Base-by-base conservation (phyloP, 768 basidiomycete genomes). In the Mycena indigotica region DNA sequence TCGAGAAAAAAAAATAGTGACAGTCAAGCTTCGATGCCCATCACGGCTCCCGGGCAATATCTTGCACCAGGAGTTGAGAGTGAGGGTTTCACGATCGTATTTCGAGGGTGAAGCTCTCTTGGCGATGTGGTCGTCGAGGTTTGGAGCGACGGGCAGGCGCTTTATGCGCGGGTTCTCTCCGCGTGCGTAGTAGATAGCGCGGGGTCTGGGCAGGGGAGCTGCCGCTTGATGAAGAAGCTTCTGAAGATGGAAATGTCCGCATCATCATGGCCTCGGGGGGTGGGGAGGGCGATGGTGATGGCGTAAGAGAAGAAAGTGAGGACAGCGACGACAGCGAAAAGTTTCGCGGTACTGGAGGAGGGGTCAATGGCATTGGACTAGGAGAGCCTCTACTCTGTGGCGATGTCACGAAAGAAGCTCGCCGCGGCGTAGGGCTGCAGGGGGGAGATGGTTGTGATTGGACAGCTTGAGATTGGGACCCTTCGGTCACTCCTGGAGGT, bases 71-170 rank as follows among this genome's bases (percentile, higher is more conserved):
- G 32, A 35, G n/a, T n/a, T 17, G 32, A 35, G 10, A 17, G 32
- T 8, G 32, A 35, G 32, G 32, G 17, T 8, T 35, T 56, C 50
- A 66, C 62, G 25, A 65, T 57, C 46, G 46, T 24, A 48, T 48
- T 48, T 24, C 46, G 46, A 48, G 24, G 24, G 46, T 13, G n/a
- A 24, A 28, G 23, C 46, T 48, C 25, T 24, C 46, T 26, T 48
- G 46, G 19, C 46, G 46, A 28, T 12, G 21, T 5, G 46, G 46
- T 28, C 46, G 46, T 26, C 5, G 23, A 16, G 41, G 46, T 28
- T 26, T 48, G 5, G 46, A 28, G 21, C 46, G 46, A 24, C 46
- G 12, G 13, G 46, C n/a, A 5, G 46, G 46, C 21, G 46, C 15
- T 26, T 24, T 24, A 12, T 28, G 46, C 23, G 28, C 13, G 46